Base-by-base conservation (phyloP, 2,329 filamentous ascomycete genomes). In the Balansia obtecta region DNA sequence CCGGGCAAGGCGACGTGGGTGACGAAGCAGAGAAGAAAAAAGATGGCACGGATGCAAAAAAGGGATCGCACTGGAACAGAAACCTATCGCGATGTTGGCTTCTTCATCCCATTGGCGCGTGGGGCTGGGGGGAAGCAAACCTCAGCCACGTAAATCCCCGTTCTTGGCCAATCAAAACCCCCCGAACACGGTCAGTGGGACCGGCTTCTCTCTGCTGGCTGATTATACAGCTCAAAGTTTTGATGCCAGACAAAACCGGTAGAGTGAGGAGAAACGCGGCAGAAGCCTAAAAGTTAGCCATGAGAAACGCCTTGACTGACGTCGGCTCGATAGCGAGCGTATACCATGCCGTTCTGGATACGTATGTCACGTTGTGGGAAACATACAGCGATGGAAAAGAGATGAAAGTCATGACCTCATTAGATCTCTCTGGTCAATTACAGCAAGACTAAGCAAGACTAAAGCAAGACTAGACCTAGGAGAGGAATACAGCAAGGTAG, bases 241-340 rank as follows among this genome's bases (percentile, higher is more conserved):
- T 67, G 51, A 69, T 60, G 13, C 68, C 60, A 2, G 63, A 67
- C 37, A 70, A 56, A 15, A 68, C 64, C 3, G 68, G 59, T 7
- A 69, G 52, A 1, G 65, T 62, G n/a, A 67, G 58, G 9, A 69
- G 58, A 44, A 70, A 67, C 55, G 74, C 74, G 27, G 71, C 70
- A 50, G 20, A 74, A 75, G 12, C 67, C 71, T 40, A n/a, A n/a
- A n/a, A n/a, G n/a, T n/a, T n/a, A 1, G 72, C 75, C 61, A 75
- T 62, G 34, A 72, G 45, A 55, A 75, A 76, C 37, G 74, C 68
- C 58, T 73, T 72, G 55, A 67, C 58, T 69, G 10, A 70, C 70
- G 52, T 72, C 60, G 52, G 69, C 67, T 0, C 70, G 70, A 51
- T 74, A 74, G 52, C 75, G 71, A 16, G 52, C 56, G 11, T 57